Percentiles rank a stretch among this genome's conserved stretches.
Evolutionary conservation across 441 rosid genomes (phyloP).

Genomic region (Mallotus japonicus): DNA sequence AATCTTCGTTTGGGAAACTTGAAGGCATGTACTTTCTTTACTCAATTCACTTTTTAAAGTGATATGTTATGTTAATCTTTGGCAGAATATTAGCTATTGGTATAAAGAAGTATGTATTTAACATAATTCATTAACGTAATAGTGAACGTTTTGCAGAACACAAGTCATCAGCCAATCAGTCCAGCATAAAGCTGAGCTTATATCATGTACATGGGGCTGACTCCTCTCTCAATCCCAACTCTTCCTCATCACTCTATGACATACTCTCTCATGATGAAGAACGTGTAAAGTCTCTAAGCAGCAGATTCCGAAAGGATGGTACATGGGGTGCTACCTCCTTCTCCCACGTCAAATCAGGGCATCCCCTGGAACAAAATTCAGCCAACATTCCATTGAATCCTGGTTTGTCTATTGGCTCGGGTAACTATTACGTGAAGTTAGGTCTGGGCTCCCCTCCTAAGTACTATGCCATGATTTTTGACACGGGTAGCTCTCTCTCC

Average conservation of each 20-base stretch:
- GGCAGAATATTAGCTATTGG: not conserved
- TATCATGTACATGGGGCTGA: conserved; percentile 24
- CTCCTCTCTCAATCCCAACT: conserved; percentile 19
- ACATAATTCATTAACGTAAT: not conserved
- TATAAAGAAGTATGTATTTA: not conserved
- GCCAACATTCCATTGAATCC: conserved; percentile 24
- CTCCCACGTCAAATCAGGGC: not conserved
- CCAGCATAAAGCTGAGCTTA: conserved; percentile 20
- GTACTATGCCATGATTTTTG: conserved; percentile 40
- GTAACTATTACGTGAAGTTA: conserved; percentile 38
- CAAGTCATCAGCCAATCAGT: conserved; percentile 2
- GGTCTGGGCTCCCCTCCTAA: conserved; percentile 45
- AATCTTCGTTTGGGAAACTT: conserved; percentile 17
- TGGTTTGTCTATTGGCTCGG: conserved; percentile 35
- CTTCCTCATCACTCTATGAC: conserved; percentile 22
- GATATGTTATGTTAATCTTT: too few species aligned
- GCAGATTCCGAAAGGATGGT: conserved; percentile 10
- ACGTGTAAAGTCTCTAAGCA: conserved; percentile 19
- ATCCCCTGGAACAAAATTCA: conserved; percentile 12
- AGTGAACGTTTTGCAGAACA: conserved; percentile 19
- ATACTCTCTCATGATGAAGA: conserved; percentile 23
- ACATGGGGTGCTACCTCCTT: not conserved
- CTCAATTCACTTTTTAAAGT: not conserved
- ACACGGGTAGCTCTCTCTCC: conserved; percentile 48
- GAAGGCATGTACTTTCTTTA: conserved; percentile 24